Evolutionary conservation across 305 asterid species (phyloP), one percentile per base, ranked within the genome.

Genomic region (Fraxinus latifolia): DNA sequence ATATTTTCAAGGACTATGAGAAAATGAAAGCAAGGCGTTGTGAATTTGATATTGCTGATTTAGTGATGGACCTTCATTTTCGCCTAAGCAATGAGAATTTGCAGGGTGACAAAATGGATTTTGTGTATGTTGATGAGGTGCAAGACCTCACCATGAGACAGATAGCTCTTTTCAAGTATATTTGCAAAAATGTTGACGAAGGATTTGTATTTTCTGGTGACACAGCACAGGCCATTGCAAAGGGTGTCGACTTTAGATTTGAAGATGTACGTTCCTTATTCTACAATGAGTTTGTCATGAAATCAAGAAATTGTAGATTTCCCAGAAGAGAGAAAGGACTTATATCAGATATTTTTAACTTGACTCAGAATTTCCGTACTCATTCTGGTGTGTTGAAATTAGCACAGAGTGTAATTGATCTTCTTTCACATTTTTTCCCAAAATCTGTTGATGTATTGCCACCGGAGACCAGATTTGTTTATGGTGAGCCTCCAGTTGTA

Each of bases 121-220:
- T 89, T 84, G 97, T 93, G 0, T 93, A 92, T 87, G 86, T 93
- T 78, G 97, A 93, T 79, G 97, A 93, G 84, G 95, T 92, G 29
- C 97, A 92, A 81, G 97, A 93, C 78, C 93, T 93, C 11, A 90
- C 89, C n/a, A 90, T 90, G 93, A 86, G 91, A 21, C 97, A 93
- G 44, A 86, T 92, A 47, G 83, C 91, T 4, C 93, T 93, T 68
- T 91, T 92, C 87, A 85, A 82, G 80, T 80, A 90, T 82, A 83
- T 93, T 68, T 93, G 97, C 86, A 82, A 81, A 42, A 91, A 92
- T 81, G 86, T 90, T 4, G 91, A 87, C 3, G 95, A 92, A 42
- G 96, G 97, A 0, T 92, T 90, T 77, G 90, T 88, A 33, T 92
- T 93, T 80, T 89, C 90, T 11, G 95, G 96, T n/a, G 97, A 93